A percentile compares a stretch with the other conserved stretches of the same genome.
Evolutionary conservation across 768 basidiomycete species (phyloP).

Genomic region (Xerocomus brunneocitrinus): DNA sequence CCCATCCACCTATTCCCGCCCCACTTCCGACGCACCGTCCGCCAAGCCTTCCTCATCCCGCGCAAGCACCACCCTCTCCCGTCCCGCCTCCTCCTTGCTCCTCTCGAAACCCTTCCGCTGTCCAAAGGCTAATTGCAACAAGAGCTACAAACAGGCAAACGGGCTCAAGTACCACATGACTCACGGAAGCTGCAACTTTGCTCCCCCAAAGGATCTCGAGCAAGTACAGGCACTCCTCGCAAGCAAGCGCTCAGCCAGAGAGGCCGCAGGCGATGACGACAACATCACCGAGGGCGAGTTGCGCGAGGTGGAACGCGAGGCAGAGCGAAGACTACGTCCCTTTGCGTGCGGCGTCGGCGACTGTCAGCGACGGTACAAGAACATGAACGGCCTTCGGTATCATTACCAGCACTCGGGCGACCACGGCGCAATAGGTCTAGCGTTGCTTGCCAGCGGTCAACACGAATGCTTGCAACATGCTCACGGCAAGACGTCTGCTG

Average conservation of each 20-base stretch:
- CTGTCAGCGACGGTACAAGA: constrained; percentile 88
- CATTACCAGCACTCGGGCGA: constrained; percentile 97
- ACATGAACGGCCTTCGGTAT: constrained; percentile 96
- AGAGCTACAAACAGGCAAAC: constrained; percentile 94
- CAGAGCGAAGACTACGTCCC: constrained; percentile 75
- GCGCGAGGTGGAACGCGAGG: constrained; percentile 75
- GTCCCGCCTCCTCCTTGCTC: constrained; percentile 54
- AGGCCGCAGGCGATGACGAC: constrained; percentile 41
- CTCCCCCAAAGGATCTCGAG: constrained; percentile 81
- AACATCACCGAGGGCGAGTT: constrained; percentile 53
- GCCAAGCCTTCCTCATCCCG: constrained; percentile 30
- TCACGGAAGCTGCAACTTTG: constrained; percentile 90
- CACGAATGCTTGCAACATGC: constrained; percentile 49
- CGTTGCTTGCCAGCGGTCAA: constrained; percentile 72
- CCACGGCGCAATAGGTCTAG: constrained; percentile 86
- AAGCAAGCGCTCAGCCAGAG: constrained; percentile 36
- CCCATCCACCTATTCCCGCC: constrained; percentile 22
- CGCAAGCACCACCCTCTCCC: constrained; percentile 45
- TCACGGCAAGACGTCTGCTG: constrained; percentile 28
- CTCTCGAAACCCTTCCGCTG: constrained; percentile 87
- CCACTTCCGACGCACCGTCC: constrained; percentile 10
- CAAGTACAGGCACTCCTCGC: constrained; percentile 70
- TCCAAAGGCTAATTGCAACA: constrained; percentile 93
- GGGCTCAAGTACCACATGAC: constrained; percentile 93
- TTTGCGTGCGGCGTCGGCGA: constrained; percentile 89